Evolutionary conservation across 2,329 filamentous ascomycete species (phyloP), one percentile per base, ranked within the genome.

Genomic region (Claviceps capensis): DNA sequence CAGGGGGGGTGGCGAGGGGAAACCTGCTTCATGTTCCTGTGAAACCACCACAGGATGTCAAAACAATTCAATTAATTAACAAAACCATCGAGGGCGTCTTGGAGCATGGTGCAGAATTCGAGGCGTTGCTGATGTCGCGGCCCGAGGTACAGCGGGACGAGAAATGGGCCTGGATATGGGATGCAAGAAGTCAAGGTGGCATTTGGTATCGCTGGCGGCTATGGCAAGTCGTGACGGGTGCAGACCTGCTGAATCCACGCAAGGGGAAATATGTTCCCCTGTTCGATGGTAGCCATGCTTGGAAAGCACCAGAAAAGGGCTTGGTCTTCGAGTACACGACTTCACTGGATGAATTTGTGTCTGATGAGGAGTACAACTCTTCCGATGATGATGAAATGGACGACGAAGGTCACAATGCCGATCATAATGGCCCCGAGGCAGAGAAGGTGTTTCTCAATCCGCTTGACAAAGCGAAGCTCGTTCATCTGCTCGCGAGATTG

Each of bases 81-180:
- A 90, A 85, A 64, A 86, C 89, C 0, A 77, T 95, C 37, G 91
- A 97, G 62, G 77, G 78, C 2, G 73, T 97, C 0, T 71, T 96
- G 8, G 79, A 82, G 22, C 81, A 93, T 58, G 89, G 90, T 0
- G 81, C 87, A 0, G 88, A 93, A 61, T 94, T 95, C 55, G 93
- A 98, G 67, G 89, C 90, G 5, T 73, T 95, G 2, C 76, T 98
- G 6, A 97, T 97, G 93, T 85, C 83, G 48, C 77, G 87, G 17
- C 80, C 86, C 0, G 82, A 89, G 51, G 85, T 97, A 1, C 88
- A 95, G 63, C 78, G 76, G 42, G 87, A 95, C 54, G 87, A 95
- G 65, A 89, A 85, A 58, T 97, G 91, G 82, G 86, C 89, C 0
- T 98, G 90, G 86, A 74, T 98, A 5, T 98, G 88, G 83, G 85